Base-by-base conservation (phyloP, 192 early-diverging fungal genomes). In the Linnemannia zychae region DNA sequence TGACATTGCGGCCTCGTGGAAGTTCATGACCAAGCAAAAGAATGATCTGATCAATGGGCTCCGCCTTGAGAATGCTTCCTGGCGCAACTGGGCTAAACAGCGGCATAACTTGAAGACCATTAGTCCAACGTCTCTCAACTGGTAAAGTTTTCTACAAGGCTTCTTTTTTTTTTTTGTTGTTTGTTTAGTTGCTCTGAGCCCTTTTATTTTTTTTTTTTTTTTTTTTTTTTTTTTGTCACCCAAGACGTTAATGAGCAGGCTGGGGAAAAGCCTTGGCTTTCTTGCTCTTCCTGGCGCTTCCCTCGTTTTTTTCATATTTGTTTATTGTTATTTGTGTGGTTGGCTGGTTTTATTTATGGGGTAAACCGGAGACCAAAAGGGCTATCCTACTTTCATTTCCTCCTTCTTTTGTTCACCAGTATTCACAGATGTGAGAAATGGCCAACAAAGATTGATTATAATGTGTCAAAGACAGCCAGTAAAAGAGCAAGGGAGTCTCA, bases 21-120 rank as follows among this genome's bases (percentile, higher is more conserved):
- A 89, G 77, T 86, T 87, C 11, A 91, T 93, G 89, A 93, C 93
- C 13, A 92, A 92, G 70, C 90, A 92, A 75, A 93, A 93, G 63
- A 87, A 91, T 37, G 88, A 89, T 15, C 65, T 92, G 52, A 88
- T 90, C 20, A 92, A 93, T 52, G 93, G 93, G 7, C 78, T 91
- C 31, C 90, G 93, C 7, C 76, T 93, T 7, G 93, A 93, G 57
- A 93, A 93, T 69, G 93, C 93, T 2, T 93, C 92, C 11, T 93
- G 93, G 93, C 87, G 93, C n/a, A 92, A 91, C 50, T 93, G 93
- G 93, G 89, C 91, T n/a, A 93, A 93, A 77, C 87, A 91, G 73
- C 83, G 88, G 37, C 88, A 90, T 71, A 75, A 90, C 34, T 75
- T 93, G 34, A 88, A 87, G 67, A 93, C 93, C 1, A 88, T 93